Percentiles rank a stretch among this genome's conserved stretches.
Conservation (phyloP, 148 eudicot species). For the Arbutus unedo region DNA sequence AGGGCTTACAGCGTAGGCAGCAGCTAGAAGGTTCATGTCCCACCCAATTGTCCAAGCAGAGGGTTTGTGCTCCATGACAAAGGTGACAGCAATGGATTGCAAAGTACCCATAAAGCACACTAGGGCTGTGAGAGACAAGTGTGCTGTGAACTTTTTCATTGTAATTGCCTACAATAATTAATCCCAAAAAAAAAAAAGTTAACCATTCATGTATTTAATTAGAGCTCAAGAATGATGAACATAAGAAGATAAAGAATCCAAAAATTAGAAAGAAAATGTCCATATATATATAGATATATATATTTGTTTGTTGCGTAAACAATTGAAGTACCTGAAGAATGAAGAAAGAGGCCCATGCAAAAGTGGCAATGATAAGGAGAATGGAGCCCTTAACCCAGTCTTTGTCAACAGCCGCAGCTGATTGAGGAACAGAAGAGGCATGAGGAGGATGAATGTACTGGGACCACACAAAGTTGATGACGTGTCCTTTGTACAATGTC, state of each 20-base stretch:
- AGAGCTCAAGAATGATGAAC: background rate
- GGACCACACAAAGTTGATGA: slow-evolving; percentile 60
- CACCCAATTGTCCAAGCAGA: slow-evolving; percentile 76
- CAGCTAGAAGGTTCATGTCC: slow-evolving; percentile 91
- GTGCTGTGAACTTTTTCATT: slow-evolving; percentile 64
- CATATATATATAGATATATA: too few species aligned
- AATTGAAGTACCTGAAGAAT: slow-evolving; percentile 64
- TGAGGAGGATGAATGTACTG: slow-evolving; percentile 29
- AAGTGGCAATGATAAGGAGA: slow-evolving; percentile 73
- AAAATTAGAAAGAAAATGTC: background rate
- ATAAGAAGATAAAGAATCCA: background rate
- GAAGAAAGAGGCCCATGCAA: slow-evolving; percentile 92
- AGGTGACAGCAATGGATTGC: slow-evolving; percentile 77
- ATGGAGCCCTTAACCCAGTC: slow-evolving; percentile 87
- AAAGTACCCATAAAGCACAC: slow-evolving; percentile 88
- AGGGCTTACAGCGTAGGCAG: slow-evolving; percentile 81
- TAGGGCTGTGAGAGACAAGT: slow-evolving; percentile 58
- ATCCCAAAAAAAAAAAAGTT: too few species aligned
- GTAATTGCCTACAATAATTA: slow-evolving; percentile 46
- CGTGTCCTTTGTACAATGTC: slow-evolving; percentile 85
- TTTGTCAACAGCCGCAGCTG: slow-evolving; percentile 36
- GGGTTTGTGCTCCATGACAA: slow-evolving; percentile 74
- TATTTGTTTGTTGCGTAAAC: background rate
- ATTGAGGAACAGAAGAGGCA: background rate
- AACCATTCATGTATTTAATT: too few species aligned